These are phyloP conservation scores for Trichophyton simii DNA, from an alignment of 2,329 filamentous ascomycete species.

Conservation along the genomic window DNA sequence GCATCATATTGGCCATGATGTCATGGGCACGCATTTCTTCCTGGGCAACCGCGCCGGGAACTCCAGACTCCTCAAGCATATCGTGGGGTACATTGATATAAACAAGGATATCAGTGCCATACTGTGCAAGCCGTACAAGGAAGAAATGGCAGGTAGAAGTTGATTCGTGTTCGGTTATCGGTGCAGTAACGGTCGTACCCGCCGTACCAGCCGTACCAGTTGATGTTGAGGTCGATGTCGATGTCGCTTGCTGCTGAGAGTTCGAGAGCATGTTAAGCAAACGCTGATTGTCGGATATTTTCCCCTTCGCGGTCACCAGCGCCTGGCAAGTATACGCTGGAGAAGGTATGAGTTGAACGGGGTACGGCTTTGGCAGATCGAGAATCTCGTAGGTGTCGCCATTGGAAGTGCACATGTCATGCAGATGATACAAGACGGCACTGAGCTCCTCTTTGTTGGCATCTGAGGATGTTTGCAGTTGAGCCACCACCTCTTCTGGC, in stretches of 20 bases:
- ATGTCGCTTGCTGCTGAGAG: constrained; percentile 2
- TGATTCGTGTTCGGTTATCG: constrained; percentile 7
- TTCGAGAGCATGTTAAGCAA: neutral
- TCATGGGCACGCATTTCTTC: constrained; percentile 44
- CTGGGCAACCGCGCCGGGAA: constrained; percentile 54
- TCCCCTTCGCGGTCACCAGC: constrained; percentile 11
- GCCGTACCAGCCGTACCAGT: neutral
- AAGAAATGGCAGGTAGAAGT: constrained; percentile 56
- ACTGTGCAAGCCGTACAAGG: constrained; percentile 60
- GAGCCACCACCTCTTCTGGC: constrained; percentile 11
- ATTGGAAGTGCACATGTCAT: constrained; percentile 56
- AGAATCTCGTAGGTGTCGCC: constrained; percentile 53
- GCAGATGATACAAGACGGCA: constrained; percentile 56
- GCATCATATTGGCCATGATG: constrained; percentile 43
- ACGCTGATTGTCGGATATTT: neutral
- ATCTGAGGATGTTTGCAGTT: constrained; percentile 18
- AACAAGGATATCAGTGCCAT: constrained; percentile 69
- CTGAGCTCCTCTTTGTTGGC: constrained; percentile 46
- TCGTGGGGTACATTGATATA: constrained; percentile 81
- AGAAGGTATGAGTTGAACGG: constrained; percentile 27
- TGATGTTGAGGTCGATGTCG: too few relatives aligned
- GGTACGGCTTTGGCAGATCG: constrained; percentile 46
- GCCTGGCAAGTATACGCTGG: constrained; percentile 12
- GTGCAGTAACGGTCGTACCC: neutral
- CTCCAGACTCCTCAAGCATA: constrained; percentile 56